A percentile compares a stretch with the other conserved stretches of the same genome.
phyloP scores from a whole-genome alignment of 1,284 basidiomycete species.

The Trichosporon faecale region DNA sequence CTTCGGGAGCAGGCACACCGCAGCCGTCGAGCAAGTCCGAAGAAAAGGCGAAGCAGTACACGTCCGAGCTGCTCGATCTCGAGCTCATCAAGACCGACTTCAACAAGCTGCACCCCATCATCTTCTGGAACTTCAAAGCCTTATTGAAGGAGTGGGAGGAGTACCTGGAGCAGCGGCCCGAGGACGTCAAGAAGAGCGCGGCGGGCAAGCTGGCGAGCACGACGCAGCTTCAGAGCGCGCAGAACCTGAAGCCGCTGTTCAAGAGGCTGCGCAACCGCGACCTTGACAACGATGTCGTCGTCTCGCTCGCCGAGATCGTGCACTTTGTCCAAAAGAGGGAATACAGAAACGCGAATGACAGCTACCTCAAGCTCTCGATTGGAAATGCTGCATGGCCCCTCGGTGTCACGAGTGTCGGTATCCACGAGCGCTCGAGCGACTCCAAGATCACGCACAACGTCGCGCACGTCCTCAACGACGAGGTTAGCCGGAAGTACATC shows the following conservation, averaged over 20 bases:
- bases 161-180: conserved; percentile 82
- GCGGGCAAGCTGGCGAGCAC: conserved; percentile 93
- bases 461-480: conserved; percentile 96
- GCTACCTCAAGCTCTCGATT: conserved; percentile 92
- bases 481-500: conserved; percentile 98
- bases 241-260: conserved; percentile 96
- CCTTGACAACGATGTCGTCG: conserved; percentile 78
- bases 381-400: conserved; percentile 99
- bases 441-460: conserved; percentile 97
- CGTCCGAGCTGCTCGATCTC: conserved; percentile 57
- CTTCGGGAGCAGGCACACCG: background rate
- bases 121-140: conserved; percentile 92
- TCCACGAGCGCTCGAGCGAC: conserved; percentile 93
- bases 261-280: conserved; percentile 77
- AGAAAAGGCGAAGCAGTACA: conserved; percentile 17
- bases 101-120: conserved; percentile 94
- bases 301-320: conserved; percentile 88
- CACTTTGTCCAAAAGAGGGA: conserved; percentile 92
- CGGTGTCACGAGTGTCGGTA: conserved; percentile 98
- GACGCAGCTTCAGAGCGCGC: conserved; percentile 90
- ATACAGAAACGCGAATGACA: conserved; percentile 93
- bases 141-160: conserved; percentile 94
- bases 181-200: conserved; percentile 71
- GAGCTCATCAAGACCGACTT: conserved; percentile 82
- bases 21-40: conserved; percentile 5